phyloP scores from a whole-genome alignment of 768 basidiomycete species.

The Cystoderma amianthinum region DNA sequence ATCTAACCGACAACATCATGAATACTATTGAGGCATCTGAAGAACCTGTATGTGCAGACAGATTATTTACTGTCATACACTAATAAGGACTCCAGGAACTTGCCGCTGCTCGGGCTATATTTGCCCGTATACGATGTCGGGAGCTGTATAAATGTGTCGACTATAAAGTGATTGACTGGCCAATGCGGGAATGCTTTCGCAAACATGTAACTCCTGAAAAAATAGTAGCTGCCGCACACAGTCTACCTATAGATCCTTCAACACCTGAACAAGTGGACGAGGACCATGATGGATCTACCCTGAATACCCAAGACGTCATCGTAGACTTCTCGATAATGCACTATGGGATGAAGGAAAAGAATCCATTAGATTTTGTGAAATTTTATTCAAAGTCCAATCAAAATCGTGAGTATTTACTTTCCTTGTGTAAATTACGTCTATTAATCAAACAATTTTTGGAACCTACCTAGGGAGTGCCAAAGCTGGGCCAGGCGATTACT shows the following conservation, averaged over 20 bases:
- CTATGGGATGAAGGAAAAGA: constrained; percentile 66
- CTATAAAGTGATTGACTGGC: constrained; percentile 45
- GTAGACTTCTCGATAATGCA: constrained; percentile 65
- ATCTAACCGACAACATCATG: constrained; percentile 66
- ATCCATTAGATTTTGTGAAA: constrained; percentile 61
- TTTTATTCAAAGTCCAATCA: constrained; percentile 69
- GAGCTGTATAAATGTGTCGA: constrained; percentile 70
- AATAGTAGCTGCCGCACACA: constrained; percentile 37
- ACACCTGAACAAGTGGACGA: constrained; percentile 4
- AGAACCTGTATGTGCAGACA: constrained; percentile 41
- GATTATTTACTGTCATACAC: too few species aligned
- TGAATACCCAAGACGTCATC: constrained; percentile 46
- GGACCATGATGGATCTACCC: constrained; percentile 13
- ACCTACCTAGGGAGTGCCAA: constrained; percentile 27
- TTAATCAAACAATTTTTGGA: neutral
- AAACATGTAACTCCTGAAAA: constrained; percentile 29
- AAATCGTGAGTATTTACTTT: constrained; percentile 33
- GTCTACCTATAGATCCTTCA: constrained; percentile 10
- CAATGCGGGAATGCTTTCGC: constrained; percentile 23
- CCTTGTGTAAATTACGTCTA: neutral
- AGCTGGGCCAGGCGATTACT: constrained; percentile 52
- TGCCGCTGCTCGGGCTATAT: constrained; percentile 46
- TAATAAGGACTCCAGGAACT: constrained; percentile 40
- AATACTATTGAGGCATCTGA: constrained; percentile 47
- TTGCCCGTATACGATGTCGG: constrained; percentile 54